These are phyloP conservation scores for Lathyrus oleraceus DNA, from an alignment of 306 rosid genomes.

Conservation along the genomic window DNA sequence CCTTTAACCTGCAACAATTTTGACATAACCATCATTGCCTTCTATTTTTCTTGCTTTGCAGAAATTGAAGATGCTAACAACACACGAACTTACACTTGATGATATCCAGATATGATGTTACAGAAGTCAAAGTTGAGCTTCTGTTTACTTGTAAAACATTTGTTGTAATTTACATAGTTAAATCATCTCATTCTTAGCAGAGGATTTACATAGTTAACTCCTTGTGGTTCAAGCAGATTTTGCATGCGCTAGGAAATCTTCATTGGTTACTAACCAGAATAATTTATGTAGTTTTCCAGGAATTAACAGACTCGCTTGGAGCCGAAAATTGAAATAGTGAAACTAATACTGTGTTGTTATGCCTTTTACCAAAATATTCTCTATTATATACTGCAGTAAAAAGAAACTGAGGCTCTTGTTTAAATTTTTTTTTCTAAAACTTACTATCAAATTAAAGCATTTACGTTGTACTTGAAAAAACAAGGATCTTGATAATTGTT, in stretches of 20 bases:
- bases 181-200: constrained; percentile 30
- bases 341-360: background rate
- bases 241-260: constrained; percentile 27
- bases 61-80: constrained; percentile 78
- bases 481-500: too few relatives aligned
- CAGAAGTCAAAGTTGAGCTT: constrained; percentile 31
- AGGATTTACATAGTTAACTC: constrained; percentile 24
- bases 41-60: constrained; percentile 41
- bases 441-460: too few relatives aligned
- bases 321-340: background rate
- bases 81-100: constrained; percentile 72
- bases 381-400: background rate
- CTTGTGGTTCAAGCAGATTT: constrained; percentile 18
- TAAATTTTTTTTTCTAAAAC: background rate
- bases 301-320: background rate
- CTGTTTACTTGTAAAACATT: constrained; percentile 7
- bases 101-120: constrained; percentile 74
- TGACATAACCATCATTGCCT: constrained; percentile 11
- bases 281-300: background rate
- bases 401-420: background rate
- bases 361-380: background rate
- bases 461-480: background rate
- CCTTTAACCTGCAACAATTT: constrained; percentile 14
- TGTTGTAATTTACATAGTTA: constrained; percentile 40
- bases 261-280: constrained; percentile 9